These are phyloP conservation scores for Malassezia slooffiae DNA, from an alignment of 1,284 basidiomycete genomes.

Conservation along the genomic window DNA sequence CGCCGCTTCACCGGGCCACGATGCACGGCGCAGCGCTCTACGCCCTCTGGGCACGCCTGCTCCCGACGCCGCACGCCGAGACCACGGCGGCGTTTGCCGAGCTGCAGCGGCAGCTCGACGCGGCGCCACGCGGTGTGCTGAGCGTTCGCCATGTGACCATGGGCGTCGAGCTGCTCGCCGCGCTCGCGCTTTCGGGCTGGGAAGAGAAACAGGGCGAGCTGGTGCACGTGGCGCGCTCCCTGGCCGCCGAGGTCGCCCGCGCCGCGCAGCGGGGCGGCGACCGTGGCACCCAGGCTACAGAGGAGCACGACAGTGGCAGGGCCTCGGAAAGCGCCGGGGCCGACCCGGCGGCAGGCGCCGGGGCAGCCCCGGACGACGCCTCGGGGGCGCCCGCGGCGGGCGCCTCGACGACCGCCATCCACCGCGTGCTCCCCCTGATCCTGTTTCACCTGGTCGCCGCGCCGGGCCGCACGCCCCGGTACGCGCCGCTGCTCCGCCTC, in stretches of 20 bases:
- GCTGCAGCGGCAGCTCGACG: not conserved
- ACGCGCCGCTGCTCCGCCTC: not conserved
- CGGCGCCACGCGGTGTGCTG: no score
- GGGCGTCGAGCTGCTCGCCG: constrained; percentile 6
- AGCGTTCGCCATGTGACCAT: not conserved
- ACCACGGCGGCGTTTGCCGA: not conserved
- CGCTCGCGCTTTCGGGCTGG: constrained; percentile 1
- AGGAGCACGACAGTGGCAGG: no score
- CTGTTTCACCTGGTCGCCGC: not conserved
- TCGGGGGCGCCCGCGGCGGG: not conserved
- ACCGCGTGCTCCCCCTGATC: constrained; percentile 2
- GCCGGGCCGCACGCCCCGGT: not conserved
- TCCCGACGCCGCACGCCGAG: not conserved
- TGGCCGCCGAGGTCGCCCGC: no score
- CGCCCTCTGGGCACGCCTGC: not conserved
- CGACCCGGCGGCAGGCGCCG: no score
- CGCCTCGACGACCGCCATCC: not conserved
- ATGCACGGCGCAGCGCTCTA: constrained; percentile 11
- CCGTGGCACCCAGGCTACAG: no score
- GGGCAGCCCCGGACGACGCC: no score
- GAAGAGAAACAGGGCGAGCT: not conserved
- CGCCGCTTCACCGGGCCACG: no score
- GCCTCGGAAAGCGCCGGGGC: no score
- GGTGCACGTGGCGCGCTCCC: not conserved
- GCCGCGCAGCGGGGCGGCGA: no score